Base-by-base conservation (phyloP, 106 monocot genomes). In the Dendrobium chrysotoxum region DNA sequence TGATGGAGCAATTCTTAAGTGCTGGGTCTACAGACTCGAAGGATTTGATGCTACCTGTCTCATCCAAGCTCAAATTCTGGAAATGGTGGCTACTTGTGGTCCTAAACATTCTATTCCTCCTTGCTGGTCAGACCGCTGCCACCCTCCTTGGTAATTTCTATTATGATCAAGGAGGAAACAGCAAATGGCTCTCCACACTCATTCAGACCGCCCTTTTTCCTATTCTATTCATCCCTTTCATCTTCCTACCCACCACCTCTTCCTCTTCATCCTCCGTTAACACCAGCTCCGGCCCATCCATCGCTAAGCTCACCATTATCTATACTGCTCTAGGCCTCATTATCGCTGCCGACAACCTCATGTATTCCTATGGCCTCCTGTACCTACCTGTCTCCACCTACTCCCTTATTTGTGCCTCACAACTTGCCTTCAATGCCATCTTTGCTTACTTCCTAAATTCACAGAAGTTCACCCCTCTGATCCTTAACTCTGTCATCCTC, bases 361-460 rank as follows among this genome's bases (percentile, higher is more conserved):
- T 88, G 91, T 91, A 88, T 84, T 83, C 91, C 20, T 91, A 86
- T 53, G 86, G 86, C 61, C 89, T 91, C 13, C 83, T 85, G 11
- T 91, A 91, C 77, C 91, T 88, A 25, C 82, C 86, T 1, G 79
- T 89, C 44, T 91, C 91, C 13, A 91, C 91, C 61, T 91, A 83
- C 81, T 86, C 88, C 31, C 83, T 91, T 45, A 64, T 89, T 23
- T 85, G 85, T 41, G 88, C 91, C 9, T 83, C 81, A 2, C 91
- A 88, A 68, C 85, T 91, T 0, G 86, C 80, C 30, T 91, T 91
- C 80, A 87, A 91, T 44, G 86, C 81, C 6, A 35, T 91, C 44
- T 88, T 89, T 77, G 81, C 91, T 28, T 89, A 86, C 77, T 89
- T 89, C 65, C 31, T 86, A 21, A 89, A 89, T 58, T 39, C 45